Evolutionary conservation across 176 grass and related monocot genomes (phyloP).

Genomic region (Zoysia pacifica): DNA sequence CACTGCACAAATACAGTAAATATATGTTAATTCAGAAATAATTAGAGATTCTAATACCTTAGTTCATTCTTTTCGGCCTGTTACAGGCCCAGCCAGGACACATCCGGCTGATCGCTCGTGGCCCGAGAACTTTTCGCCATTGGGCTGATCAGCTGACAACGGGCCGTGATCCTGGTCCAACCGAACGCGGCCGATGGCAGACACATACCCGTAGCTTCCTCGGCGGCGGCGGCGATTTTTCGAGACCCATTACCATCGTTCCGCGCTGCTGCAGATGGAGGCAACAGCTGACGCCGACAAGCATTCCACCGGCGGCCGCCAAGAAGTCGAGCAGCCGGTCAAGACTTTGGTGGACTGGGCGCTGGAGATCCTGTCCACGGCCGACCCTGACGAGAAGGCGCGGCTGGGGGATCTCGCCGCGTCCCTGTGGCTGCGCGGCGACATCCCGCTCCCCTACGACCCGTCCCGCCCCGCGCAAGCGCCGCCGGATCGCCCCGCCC

Average conservation of each 20-base stretch:
- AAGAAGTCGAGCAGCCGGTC: neutral
- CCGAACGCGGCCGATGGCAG: too few relatives aligned
- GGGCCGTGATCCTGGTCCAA: too few relatives aligned
- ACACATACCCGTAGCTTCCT: neutral
- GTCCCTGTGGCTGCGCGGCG: constrained; percentile 57
- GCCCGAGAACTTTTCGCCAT: too few relatives aligned
- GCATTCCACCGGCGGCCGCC: neutral
- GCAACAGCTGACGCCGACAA: neutral
- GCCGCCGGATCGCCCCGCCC: constrained; percentile 63
- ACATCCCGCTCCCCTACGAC: constrained; percentile 58
- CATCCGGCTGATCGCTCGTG: too few relatives aligned
- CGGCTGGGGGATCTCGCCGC: constrained; percentile 60
- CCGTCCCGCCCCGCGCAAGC: constrained; percentile 5
- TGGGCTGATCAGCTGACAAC: too few relatives aligned
- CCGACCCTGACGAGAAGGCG: constrained; percentile 80
- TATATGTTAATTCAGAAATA: too few relatives aligned
- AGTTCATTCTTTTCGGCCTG: too few relatives aligned
- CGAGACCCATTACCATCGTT: neutral
- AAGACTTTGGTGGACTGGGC: constrained; percentile 79
- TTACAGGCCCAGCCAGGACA: too few relatives aligned
- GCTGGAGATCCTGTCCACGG: constrained; percentile 61
- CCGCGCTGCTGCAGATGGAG: constrained; percentile 29
- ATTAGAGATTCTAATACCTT: too few relatives aligned
- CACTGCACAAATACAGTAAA: too few relatives aligned
- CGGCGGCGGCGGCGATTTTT: neutral